Evolutionary conservation across 108 stramenopile species (phyloP).

Genomic region (Discostella pseudostelligera): DNA sequence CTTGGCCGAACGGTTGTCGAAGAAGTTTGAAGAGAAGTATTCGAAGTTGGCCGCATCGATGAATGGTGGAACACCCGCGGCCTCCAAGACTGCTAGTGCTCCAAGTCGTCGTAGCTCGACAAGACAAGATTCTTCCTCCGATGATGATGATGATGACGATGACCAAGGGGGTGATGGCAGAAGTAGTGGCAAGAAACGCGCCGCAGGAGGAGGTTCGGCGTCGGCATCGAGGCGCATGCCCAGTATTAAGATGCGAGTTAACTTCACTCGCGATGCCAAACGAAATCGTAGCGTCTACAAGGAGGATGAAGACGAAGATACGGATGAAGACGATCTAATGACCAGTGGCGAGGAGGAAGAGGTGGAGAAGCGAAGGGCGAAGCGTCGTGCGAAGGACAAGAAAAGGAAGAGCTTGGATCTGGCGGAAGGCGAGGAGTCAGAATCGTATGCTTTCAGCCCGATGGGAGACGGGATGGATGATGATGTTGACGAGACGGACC

Average conservation of each 20-base stretch:
- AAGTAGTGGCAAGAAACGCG: not conserved
- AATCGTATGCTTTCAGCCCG: constrained; percentile 12
- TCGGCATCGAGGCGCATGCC: not conserved
- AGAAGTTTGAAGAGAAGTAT: constrained; percentile 84
- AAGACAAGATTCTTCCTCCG: not conserved
- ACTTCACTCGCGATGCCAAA: constrained; percentile 43
- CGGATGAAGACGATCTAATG: constrained; percentile 63
- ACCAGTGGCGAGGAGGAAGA: constrained; percentile 44
- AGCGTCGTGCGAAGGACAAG: constrained; percentile 37
- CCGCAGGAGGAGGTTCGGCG: not conserved
- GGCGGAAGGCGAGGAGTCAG: constrained; percentile 1
- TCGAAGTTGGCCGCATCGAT: constrained; percentile 42
- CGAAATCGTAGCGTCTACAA: constrained; percentile 46
- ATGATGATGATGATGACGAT: too few species aligned
- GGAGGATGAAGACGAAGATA: constrained; percentile 54
- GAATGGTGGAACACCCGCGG: constrained; percentile 3
- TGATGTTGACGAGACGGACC: constrained; percentile 19
- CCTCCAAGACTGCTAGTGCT: not conserved
- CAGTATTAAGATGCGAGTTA: constrained; percentile 5
- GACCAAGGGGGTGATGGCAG: too few species aligned
- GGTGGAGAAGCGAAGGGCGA: constrained; percentile 35
- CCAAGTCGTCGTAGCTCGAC: not conserved
- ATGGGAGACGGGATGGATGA: constrained; percentile 12
- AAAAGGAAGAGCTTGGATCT: constrained; percentile 24
- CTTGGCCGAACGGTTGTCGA: constrained; percentile 59